These are phyloP conservation scores for Pythium volutum DNA, from an alignment of 352 stramenopile genomes.

Conservation along the genomic window DNA sequence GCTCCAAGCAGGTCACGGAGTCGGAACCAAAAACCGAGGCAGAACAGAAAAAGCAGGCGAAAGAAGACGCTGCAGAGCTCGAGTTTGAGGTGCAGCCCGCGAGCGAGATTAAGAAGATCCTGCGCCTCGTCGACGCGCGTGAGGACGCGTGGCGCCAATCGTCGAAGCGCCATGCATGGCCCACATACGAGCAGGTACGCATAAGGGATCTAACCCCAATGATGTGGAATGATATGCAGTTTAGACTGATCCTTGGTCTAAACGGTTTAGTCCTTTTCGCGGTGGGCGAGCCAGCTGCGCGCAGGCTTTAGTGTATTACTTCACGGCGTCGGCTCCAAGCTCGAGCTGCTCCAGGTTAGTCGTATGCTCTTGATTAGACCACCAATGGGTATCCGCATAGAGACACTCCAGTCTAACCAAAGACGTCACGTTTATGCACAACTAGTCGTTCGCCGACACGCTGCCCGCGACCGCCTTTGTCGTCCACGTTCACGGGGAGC, in stretches of 20 bases:
- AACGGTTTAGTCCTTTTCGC: background rate
- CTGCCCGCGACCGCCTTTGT: slow-evolving; percentile 14
- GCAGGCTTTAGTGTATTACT: slow-evolving; percentile 21
- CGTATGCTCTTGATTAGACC: background rate
- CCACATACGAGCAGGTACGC: slow-evolving; percentile 7
- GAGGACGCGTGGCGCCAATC: slow-evolving; percentile 13
- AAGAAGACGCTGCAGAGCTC: background rate
- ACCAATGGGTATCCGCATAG: background rate
- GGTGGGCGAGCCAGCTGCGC: slow-evolving; percentile 11
- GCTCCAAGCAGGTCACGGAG: background rate
- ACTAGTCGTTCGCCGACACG: slow-evolving; percentile 9
- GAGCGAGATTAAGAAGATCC: slow-evolving; percentile 8
- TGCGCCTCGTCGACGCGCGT: slow-evolving; percentile 8
- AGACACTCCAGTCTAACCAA: background rate
- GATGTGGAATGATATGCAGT: no score
- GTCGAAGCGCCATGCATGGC: slow-evolving; percentile 1
- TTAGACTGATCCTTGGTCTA: background rate
- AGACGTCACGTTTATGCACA: background rate
- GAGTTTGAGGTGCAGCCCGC: slow-evolving; percentile 9
- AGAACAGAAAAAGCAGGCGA: background rate
- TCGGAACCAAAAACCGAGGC: background rate
- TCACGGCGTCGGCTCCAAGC: slow-evolving; percentile 22
- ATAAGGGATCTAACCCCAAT: background rate
- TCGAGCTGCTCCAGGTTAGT: slow-evolving; percentile 17
- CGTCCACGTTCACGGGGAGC: slow-evolving; percentile 19